Evolutionary conservation across 495 filamentous ascomycete genomes (phyloP).

Genomic region (Hypomontagnella monticulosa): DNA sequence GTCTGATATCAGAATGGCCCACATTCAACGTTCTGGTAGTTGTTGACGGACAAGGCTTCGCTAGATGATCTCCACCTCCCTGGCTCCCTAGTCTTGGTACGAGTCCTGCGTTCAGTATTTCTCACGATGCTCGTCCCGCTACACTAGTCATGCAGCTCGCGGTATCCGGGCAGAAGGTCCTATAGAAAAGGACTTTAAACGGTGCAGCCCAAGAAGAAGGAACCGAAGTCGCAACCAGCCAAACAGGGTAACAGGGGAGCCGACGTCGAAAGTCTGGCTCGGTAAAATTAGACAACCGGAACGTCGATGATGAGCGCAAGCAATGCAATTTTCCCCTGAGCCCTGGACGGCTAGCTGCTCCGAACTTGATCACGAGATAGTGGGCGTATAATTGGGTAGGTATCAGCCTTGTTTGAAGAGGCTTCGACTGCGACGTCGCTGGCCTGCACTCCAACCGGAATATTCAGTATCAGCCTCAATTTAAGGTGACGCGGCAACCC

Average conservation of each 20-base stretch:
- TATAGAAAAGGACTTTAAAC: conserved; percentile 29
- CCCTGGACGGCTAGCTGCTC: conserved; percentile 34
- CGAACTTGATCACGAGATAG: conserved; percentile 24
- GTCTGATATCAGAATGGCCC: conserved; percentile 32
- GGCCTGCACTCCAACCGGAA: conserved; percentile 37
- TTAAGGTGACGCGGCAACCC: conserved; percentile 34
- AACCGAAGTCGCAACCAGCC: conserved; percentile 18
- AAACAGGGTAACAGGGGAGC: conserved; percentile 21
- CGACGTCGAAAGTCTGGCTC: conserved; percentile 37
- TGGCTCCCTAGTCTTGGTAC: background rate
- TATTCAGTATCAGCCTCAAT: conserved; percentile 44
- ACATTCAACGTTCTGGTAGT: conserved; percentile 24
- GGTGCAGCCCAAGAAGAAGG: conserved; percentile 12
- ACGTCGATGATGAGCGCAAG: conserved; percentile 34
- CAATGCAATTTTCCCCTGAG: conserved; percentile 18
- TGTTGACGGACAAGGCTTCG: conserved; percentile 23
- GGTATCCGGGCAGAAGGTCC: conserved; percentile 27
- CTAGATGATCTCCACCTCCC: conserved; percentile 23
- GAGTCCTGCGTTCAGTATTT: conserved; percentile 7
- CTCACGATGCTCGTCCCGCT: conserved; percentile 15
- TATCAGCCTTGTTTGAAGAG: conserved; percentile 42
- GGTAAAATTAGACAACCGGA: conserved; percentile 43
- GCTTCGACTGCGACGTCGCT: conserved; percentile 28
- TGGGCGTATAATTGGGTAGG: conserved; percentile 22
- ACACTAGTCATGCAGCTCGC: conserved; percentile 33